Percentiles rank a stretch among this genome's conserved stretches.
These are phyloP conservation scores for Saprolegnia parasitica DNA, from an alignment of 352 stramenopile genomes.

Conservation along the genomic window DNA sequence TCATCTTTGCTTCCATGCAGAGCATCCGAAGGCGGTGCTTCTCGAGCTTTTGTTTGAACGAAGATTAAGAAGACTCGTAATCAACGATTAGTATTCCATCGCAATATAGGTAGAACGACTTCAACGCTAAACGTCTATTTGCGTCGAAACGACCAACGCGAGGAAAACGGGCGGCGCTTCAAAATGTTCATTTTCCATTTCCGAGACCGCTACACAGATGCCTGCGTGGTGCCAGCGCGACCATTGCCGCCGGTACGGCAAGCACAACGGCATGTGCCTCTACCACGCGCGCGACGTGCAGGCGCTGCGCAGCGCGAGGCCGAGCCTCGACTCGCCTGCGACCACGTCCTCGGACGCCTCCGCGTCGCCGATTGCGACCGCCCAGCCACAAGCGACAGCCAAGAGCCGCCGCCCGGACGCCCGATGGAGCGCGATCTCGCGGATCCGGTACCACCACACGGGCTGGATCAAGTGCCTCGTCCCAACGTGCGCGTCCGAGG, in stretches of 20 bases:
- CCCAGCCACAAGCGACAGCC: background rate
- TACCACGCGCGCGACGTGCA: slow-evolving; percentile 21
- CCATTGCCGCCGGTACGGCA: slow-evolving; percentile 18
- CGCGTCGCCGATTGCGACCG: background rate
- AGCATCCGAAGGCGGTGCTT: too few species aligned
- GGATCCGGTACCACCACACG: slow-evolving; percentile 28
- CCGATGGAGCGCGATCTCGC: slow-evolving; percentile 26
- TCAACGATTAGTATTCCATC: too few species aligned
- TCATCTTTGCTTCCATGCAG: too few species aligned
- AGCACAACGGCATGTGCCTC: slow-evolving; percentile 11
- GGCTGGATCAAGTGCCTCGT: slow-evolving; percentile 29
- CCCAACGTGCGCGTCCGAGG: slow-evolving; percentile 15
- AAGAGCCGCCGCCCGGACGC: background rate
- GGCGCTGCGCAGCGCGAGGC: too few species aligned
- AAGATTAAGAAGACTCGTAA: too few species aligned
- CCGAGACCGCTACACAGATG: slow-evolving; percentile 8
- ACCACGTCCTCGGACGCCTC: background rate
- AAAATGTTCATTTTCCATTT: background rate
- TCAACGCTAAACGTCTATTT: too few species aligned
- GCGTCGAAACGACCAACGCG: too few species aligned
- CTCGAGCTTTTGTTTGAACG: too few species aligned
- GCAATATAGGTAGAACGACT: too few species aligned
- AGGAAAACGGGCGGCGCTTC: too few species aligned
- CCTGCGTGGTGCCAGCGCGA: slow-evolving; percentile 8
- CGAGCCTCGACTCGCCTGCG: too few species aligned